Conservation (phyloP, 1,284 basidiomycete genomes). For the Fomitiporia mediterranea region DNA sequence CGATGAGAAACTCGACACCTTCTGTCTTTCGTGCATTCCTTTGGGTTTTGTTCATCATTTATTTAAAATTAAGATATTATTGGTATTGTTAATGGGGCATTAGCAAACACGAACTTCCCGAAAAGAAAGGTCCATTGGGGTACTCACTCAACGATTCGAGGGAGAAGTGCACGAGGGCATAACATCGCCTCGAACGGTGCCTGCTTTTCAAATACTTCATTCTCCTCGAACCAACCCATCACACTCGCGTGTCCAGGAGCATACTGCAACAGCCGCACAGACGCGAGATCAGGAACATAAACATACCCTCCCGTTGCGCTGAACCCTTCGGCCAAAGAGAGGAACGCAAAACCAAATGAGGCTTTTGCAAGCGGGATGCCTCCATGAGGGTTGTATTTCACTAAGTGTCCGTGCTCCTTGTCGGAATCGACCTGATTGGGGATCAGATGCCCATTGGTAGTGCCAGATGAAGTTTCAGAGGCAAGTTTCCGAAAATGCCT, state of each 20-base stretch:
- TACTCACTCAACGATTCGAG: slow-evolving; percentile 45
- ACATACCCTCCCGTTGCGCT: slow-evolving; percentile 46
- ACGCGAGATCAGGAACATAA: slow-evolving; percentile 49
- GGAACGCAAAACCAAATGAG: slow-evolving; percentile 44
- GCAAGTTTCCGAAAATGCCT: slow-evolving; percentile 49
- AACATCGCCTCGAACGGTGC: slow-evolving; percentile 39
- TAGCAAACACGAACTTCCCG: too few species aligned
- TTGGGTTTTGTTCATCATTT: too few species aligned
- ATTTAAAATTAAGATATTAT: too few species aligned
- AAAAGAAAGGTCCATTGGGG: too few species aligned
- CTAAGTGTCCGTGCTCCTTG: background rate
- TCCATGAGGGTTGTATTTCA: slow-evolving; percentile 34
- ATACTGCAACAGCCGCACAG: slow-evolving; percentile 47
- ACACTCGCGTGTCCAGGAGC: slow-evolving; percentile 54
- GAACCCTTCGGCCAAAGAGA: slow-evolving; percentile 36
- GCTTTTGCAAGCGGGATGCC: slow-evolving; percentile 45
- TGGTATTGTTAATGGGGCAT: too few species aligned
- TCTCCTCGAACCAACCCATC: slow-evolving; percentile 63
- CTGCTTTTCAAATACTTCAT: too few species aligned
- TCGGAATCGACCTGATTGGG: too few species aligned
- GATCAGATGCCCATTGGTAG: background rate
- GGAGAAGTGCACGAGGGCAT: slow-evolving; percentile 54
- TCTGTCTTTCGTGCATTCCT: slow-evolving; percentile 23
- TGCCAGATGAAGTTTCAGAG: background rate
- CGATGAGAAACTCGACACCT: slow-evolving; percentile 53